Evolutionary conservation across 495 filamentous ascomycete species (phyloP), one percentile per base, ranked within the genome.

Genomic region (Apodospora peruviana): DNA sequence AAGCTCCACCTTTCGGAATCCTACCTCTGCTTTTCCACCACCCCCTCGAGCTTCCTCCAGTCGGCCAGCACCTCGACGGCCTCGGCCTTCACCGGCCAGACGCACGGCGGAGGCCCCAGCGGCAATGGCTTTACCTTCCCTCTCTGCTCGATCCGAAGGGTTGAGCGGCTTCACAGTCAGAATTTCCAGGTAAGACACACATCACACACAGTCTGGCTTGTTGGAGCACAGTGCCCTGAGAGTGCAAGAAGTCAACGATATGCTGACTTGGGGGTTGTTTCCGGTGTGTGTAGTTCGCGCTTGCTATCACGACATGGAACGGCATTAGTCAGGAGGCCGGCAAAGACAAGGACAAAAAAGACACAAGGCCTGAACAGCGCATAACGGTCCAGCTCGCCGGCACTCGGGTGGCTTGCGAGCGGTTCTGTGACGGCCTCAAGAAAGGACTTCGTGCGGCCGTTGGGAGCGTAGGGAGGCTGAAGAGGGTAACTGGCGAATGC

Each of bases 101-200:
- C 90, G 12, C 85, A 93, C 58, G 90, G 90, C 14, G 86, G 87
- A 16, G 90, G 90, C 0, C 90, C 94, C n/a, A 86, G 88, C 36
- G 91, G 91, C 10, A 94, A 96, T 75, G 93, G 93, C 32, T 98
- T 98, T 59, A 96, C 86, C 10, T 79, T 97, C n/a, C 94, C 93
- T 3, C 77, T 98, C 10, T 96, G 87, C 63, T 86, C 88, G 25
- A 87, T 98, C 51, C 79, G 93, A 40, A 76, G 91, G 4, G 93
- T 98, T 10, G 93, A 98, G 71, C 80, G 93, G 45, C 74, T 97
- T 11, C 88, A 95, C 54, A 95, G 87, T 51, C 85, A 90, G 51
- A 91, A 82, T 57, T 86, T 90, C 57, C 83, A 80, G 62, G 77
- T 78, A 70, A 50, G 51, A 20, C 14, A 5, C 20, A 4, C 34